phyloP scores from a whole-genome alignment of 1,139 yeast genomes.

The Suhomyces atakaporum region DNA sequence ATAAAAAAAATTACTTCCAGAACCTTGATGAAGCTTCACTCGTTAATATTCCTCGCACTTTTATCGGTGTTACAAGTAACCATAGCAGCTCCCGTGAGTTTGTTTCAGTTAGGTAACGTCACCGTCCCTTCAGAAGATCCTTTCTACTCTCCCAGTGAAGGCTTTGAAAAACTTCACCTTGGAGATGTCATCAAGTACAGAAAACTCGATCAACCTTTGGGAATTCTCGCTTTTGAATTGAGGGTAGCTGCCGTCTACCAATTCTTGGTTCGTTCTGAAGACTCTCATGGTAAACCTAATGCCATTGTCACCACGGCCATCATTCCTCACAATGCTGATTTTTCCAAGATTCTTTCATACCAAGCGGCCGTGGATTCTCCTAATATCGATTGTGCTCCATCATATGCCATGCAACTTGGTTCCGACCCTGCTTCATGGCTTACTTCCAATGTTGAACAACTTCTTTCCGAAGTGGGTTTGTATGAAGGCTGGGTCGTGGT shows the following conservation, averaged over 20 bases:
- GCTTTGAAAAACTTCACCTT: constrained; percentile 23
- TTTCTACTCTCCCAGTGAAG: constrained; percentile 30
- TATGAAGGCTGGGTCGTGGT: constrained; percentile 35
- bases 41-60: background rate
- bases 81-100: constrained; percentile 5
- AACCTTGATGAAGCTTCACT: background rate
- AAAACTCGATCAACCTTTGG: constrained; percentile 8
- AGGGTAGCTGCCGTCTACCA: constrained; percentile 32
- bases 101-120: constrained; percentile 3
- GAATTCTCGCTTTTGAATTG: constrained; percentile 12
- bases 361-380: constrained; percentile 40
- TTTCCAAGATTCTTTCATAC: constrained; percentile 31
- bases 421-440: constrained; percentile 15
- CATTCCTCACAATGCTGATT: constrained; percentile 34
- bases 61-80: constrained; percentile 1
- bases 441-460: constrained; percentile 12
- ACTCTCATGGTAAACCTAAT: constrained; percentile 32
- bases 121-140: constrained; percentile 21
- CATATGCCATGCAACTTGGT: constrained; percentile 29
- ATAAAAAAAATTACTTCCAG: too few species aligned
- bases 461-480: constrained; percentile 17
- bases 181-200: constrained; percentile 32
- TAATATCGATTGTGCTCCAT: constrained; percentile 31
- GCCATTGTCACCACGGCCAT: constrained; percentile 36
- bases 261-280: constrained; percentile 35